Percentiles rank a stretch among this genome's conserved stretches.
phyloP scores from a whole-genome alignment of 257 asterid genomes.

The Nicotiana benthamiana region DNA sequence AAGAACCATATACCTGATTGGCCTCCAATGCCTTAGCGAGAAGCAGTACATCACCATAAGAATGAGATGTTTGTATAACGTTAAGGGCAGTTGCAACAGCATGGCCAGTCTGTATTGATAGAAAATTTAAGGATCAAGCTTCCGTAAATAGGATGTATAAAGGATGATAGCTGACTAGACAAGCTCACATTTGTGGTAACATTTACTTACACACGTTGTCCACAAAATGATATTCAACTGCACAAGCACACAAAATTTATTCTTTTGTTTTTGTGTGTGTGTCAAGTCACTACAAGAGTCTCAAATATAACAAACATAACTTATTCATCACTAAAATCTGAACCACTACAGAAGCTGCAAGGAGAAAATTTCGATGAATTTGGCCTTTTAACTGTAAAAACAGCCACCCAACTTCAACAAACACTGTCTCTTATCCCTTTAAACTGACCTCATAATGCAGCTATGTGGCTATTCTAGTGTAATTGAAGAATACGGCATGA shows the following conservation, averaged over 20 bases:
- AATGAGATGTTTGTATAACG: constrained; percentile 72
- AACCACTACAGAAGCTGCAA: neutral
- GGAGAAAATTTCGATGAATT: neutral
- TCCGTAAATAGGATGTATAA: neutral
- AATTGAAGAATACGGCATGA: neutral
- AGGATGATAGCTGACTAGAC: neutral
- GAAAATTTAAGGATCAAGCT: neutral
- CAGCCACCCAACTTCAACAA: neutral
- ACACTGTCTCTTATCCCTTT: neutral
- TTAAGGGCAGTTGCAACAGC: constrained; percentile 76
- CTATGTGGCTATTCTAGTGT: neutral
- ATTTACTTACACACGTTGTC: neutral
- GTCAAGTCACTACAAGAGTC: neutral
- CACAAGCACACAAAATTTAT: neutral
- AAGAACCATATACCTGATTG: constrained; percentile 50
- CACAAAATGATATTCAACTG: neutral
- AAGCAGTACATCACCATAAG: constrained; percentile 81
- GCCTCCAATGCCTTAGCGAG: constrained; percentile 62
- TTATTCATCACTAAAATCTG: neutral
- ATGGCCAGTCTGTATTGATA: constrained; percentile 57
- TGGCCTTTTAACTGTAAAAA: neutral
- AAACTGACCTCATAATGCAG: neutral
- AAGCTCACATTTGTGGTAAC: neutral
- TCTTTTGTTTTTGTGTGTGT: neutral
- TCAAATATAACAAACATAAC: neutral